Conservation (phyloP, 495 filamentous ascomycete species). For the Penicillium antarcticum region DNA sequence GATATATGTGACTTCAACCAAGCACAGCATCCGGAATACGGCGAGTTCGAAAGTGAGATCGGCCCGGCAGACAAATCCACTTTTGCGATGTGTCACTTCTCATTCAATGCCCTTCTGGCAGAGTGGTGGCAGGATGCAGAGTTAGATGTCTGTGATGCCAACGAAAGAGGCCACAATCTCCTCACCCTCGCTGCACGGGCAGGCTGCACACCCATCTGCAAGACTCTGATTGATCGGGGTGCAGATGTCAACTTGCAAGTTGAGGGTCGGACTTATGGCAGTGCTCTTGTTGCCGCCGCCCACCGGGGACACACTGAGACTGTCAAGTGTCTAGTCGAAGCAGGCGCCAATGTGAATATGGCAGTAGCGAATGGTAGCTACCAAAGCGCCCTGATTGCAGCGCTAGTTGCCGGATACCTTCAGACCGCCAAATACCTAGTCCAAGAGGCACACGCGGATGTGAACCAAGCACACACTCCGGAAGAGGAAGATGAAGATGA, state of each 20-base stretch:
- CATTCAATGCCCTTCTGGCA: conserved; percentile 17
- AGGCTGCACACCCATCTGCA: conserved; percentile 12
- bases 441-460: conserved; percentile 19
- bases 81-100: conserved; percentile 26
- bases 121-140: conserved; percentile 25
- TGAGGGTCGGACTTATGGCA: conserved; percentile 14
- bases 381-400: conserved; percentile 15
- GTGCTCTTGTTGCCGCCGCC: conserved; percentile 23
- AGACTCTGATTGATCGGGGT: conserved; percentile 14
- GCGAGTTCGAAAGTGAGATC: neutral
- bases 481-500: neutral
- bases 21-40: neutral
- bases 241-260: conserved; percentile 17
- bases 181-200: conserved; percentile 15
- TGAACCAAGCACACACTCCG: conserved; percentile 5
- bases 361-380: conserved; percentile 6
- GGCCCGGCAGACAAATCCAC: conserved; percentile 3
- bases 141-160: conserved; percentile 1
- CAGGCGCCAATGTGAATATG: conserved; percentile 28
- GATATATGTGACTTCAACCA: neutral
- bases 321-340: conserved; percentile 18
- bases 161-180: conserved; percentile 8
- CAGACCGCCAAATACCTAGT: conserved; percentile 23
- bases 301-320: conserved; percentile 12
- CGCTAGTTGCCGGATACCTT: conserved; percentile 5